A percentile compares a stretch with the other conserved stretches of the same genome.
phyloP scores from a whole-genome alignment of 2,329 filamentous ascomycete species.

The Malbranchea cinnamomea region DNA sequence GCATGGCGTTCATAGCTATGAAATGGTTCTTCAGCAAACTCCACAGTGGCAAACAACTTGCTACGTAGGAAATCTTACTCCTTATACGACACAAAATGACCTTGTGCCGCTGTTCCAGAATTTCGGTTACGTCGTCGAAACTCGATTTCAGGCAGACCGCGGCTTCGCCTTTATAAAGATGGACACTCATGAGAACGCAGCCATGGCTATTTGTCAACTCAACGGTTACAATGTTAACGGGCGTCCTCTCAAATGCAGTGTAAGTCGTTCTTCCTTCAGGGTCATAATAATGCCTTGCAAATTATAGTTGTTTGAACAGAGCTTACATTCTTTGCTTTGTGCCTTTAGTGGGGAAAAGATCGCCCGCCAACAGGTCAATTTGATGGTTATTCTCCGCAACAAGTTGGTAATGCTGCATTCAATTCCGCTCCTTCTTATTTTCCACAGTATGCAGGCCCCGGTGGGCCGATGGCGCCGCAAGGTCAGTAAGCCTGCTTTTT shows the following conservation, averaged over 20 bases:
- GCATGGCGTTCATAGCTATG: slow-evolving; percentile 90
- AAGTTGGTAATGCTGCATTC: slow-evolving; percentile 51
- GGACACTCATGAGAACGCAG: slow-evolving; percentile 95
- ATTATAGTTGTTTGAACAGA: too few species aligned
- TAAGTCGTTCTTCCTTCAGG: slow-evolving; percentile 41
- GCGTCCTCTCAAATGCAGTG: slow-evolving; percentile 92
- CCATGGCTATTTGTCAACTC: slow-evolving; percentile 95
- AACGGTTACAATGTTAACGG: slow-evolving; percentile 98
- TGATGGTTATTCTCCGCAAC: slow-evolving; percentile 74
- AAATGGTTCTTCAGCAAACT: slow-evolving; percentile 90
- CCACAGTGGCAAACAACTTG: slow-evolving; percentile 96
- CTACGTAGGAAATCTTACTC: slow-evolving; percentile 95
- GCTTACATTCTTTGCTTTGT: slow-evolving; percentile 12
- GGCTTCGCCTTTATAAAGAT: slow-evolving; percentile 99
- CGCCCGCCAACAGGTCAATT: slow-evolving; percentile 73
- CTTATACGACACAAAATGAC: slow-evolving; percentile 93
- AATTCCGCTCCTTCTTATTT: slow-evolving; percentile 76
- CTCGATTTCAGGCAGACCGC: slow-evolving; percentile 91
- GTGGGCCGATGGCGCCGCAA: slow-evolving; percentile 46
- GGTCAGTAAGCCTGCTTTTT: slow-evolving; percentile 19
- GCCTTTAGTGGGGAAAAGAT: slow-evolving; percentile 86
- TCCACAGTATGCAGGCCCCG: slow-evolving; percentile 75
- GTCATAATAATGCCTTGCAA: slow-evolving; percentile 8
- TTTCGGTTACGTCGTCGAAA: slow-evolving; percentile 95
- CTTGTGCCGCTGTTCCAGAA: slow-evolving; percentile 97